Base-by-base conservation (phyloP, 345 rosid species). In the Heritiera littoralis region DNA sequence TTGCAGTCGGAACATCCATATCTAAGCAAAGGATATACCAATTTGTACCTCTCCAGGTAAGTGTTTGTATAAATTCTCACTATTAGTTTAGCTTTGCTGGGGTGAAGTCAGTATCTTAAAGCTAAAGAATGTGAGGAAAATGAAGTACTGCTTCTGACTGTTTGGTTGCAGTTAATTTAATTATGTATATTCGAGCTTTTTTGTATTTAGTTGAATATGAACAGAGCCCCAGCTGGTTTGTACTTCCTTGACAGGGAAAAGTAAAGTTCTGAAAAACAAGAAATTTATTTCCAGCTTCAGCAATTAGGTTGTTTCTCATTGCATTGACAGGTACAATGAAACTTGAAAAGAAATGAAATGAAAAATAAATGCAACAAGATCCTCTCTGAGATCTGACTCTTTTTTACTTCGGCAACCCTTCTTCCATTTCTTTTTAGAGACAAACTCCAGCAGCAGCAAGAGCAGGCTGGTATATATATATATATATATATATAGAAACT, bases 261-360 rank as follows among this genome's bases (percentile, higher is more conserved):
- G 63, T 69, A 38, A 61, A 74, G 60, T 69, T 73, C 60, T 49
- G 32, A 73, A 73, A 65, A 74, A 56, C 65, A 69, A 73, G 41
- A 66, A 79, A 58, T 84, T 88, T 81, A 81, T 89, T 86, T 83
- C 78, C 72, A 68, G 54, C 77, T 79, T 80, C 58, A 73, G 48
- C 74, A 70, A 81, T 77, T 78, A 61, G 80, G 80, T 77, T 85
- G 88, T 79, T 87, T 80, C 84, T 83, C 83, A 77, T 81, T 80
- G 83, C 88, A 83, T 56, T 80, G 83, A 82, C 80, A 30, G 77
- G 77, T 61, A 58, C 81, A 86, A 58, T 46, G 52, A 67, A 77
- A 82, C 70, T 38, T 41, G 64, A 51, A 41, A 54, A 23, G 51
- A 78, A 75, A 54, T 48, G 54, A 38, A 72, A 45, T n/a, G 72